Conservation (phyloP, 495 filamentous ascomycete species). For the Coniosporium apollinis region DNA sequence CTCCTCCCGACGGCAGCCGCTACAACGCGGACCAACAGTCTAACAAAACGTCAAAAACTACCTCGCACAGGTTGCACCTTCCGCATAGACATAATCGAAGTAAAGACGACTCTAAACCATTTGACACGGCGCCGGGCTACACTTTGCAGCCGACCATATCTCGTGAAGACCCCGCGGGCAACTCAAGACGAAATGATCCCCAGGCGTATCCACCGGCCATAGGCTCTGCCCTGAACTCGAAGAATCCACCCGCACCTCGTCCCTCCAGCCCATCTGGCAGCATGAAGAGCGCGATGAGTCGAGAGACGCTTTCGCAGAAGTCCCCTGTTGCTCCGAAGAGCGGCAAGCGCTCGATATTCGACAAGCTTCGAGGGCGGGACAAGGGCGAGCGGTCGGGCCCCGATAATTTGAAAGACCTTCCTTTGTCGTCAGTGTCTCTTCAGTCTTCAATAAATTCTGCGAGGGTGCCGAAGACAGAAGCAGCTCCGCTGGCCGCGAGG, state of each 20-base stretch:
- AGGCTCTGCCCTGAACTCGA: constrained; percentile 30
- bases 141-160: constrained; percentile 42
- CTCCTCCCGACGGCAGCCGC: constrained; percentile 7
- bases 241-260: constrained; percentile 33
- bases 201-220: constrained; percentile 20
- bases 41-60: constrained; percentile 12
- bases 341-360: constrained; percentile 48
- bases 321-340: constrained; percentile 36
- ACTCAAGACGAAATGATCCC: constrained; percentile 30
- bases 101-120: constrained; percentile 52
- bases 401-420: constrained; percentile 36
- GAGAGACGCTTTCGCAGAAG: constrained; percentile 23
- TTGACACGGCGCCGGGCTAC: constrained; percentile 28
- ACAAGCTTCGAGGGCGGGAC: constrained; percentile 41
- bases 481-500: too few relatives aligned
- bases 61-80: constrained; percentile 44
- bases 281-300: constrained; percentile 32
- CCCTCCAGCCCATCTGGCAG: constrained; percentile 65
- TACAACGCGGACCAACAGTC: constrained; percentile 10
- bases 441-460: constrained; percentile 23
- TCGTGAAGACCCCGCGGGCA: constrained; percentile 49
- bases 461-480: constrained; percentile 29
- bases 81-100: constrained; percentile 55
- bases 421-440: constrained; percentile 36
- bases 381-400: constrained; percentile 34